Evolutionary conservation across 306 rosid species (phyloP), one percentile per base, ranked within the genome.

Genomic region (Prunus persica): DNA sequence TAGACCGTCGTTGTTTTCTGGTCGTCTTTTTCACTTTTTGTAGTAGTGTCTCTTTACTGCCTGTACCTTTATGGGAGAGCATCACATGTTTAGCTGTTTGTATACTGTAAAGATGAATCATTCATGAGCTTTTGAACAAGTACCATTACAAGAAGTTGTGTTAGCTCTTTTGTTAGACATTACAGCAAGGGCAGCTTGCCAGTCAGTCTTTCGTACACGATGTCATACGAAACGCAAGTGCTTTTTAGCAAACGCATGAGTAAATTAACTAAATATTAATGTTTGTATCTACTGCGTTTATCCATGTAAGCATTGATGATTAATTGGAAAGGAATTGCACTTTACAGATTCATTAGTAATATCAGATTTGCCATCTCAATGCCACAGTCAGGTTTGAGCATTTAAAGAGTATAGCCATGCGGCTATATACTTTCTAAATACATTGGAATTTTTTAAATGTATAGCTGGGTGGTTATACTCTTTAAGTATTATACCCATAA

Each of bases 41-140:
- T n/a, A n/a, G n/a, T n/a, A n/a, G 81, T 88, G 68, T 89, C 97
- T 49, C 84, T 92, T 58, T 89, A 89, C 49, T 91, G 96, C 75
- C 52, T 92, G 51, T 92, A 47, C 99, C 97, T 27, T 97, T 92
- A 92, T 28, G 97, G 75, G 28, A 69, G 34, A 62, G 52, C 19
- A 16, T 69, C 43, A 54, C 18, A 19, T 27, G 50, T 30, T 80
- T 61, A 54, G 15, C 67, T 52, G 25, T 56, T 69, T 41, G 3
- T 41, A 2, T 51, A 66, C 34, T 20, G 55, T 52, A 20, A 16
- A 56, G 28, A 74, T 67, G 67, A 46, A 73, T 43, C 16, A 24
- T 49, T n/a, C 18, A 18, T 16, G 5, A 75, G 67, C 67, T 19
- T 54, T 68, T 72, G 41, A 60, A 71, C 50, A 56, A 51, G 70